These are phyloP conservation scores for Xerocomus minutiporus DNA, from an alignment of 1,284 basidiomycete genomes.

Conservation along the genomic window DNA sequence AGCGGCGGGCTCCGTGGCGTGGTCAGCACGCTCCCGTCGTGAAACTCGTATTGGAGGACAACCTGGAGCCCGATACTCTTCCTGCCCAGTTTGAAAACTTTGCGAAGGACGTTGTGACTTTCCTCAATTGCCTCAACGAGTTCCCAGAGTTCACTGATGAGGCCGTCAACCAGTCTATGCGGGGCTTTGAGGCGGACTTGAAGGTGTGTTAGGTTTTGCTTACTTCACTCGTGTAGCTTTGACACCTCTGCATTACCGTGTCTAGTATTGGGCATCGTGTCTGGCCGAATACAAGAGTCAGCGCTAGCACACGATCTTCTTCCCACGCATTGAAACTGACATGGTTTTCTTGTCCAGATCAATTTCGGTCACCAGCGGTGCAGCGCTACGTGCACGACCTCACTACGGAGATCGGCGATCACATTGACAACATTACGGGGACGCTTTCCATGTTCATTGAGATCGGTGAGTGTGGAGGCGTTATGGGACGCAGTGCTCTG, in stretches of 20 bases:
- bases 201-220: slow-evolving; percentile 34
- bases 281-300: slow-evolving; percentile 33
- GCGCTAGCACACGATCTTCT: slow-evolving; percentile 7
- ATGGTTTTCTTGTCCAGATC: slow-evolving; percentile 32
- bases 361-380: slow-evolving; percentile 51
- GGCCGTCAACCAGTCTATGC: slow-evolving; percentile 49
- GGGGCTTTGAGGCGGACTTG: slow-evolving; percentile 48
- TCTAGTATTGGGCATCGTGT: slow-evolving; percentile 35
- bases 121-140: slow-evolving; percentile 51
- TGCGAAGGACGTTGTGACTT: slow-evolving; percentile 47
- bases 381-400: slow-evolving; percentile 54
- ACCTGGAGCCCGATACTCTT: slow-evolving; percentile 32
- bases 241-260: slow-evolving; percentile 2
- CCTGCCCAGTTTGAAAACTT: slow-evolving; percentile 39
- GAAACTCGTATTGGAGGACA: slow-evolving; percentile 29
- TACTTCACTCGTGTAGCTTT: slow-evolving; percentile 9
- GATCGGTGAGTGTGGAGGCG: slow-evolving; percentile 40
- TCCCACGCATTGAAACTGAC: slow-evolving; percentile 11
- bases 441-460: slow-evolving; percentile 51
- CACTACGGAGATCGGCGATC: slow-evolving; percentile 49
- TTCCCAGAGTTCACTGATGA: slow-evolving; percentile 57
- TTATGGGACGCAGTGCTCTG: slow-evolving; percentile 17
- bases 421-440: slow-evolving; percentile 49
- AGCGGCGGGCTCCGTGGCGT: slow-evolving; percentile 30
- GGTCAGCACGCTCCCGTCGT: slow-evolving; percentile 30